Evolutionary conservation across 2,329 filamentous ascomycete genomes (phyloP).

Genomic region (Phoma herbarum): DNA sequence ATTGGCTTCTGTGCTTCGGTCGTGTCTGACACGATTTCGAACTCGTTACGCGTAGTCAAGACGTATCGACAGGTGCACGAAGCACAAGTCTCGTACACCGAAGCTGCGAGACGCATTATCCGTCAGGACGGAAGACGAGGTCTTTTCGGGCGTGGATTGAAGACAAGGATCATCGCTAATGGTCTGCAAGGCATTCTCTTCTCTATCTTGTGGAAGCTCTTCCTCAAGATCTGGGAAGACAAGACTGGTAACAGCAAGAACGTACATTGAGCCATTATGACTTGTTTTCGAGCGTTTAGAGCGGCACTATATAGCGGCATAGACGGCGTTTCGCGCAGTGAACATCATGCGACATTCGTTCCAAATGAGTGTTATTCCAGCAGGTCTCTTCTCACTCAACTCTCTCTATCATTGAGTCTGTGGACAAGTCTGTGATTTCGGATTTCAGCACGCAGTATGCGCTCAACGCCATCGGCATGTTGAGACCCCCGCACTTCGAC

Average conservation of each 20-base stretch:
- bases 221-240: constrained; percentile 40
- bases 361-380: neutral
- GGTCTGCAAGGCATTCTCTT: constrained; percentile 43
- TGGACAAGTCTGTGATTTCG: neutral
- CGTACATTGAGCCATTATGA: neutral
- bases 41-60: constrained; percentile 41
- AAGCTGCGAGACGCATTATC: constrained; percentile 37
- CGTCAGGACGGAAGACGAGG: constrained; percentile 37
- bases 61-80: constrained; percentile 45
- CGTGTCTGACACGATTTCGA: constrained; percentile 40
- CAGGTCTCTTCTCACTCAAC: neutral
- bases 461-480: constrained; percentile 8
- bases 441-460: neutral
- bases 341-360: neutral
- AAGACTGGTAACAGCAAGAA: constrained; percentile 16
- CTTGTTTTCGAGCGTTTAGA: neutral
- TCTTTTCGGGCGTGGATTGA: constrained; percentile 39
- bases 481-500: constrained; percentile 13
- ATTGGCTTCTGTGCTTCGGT: constrained; percentile 45
- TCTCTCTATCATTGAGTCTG: neutral
- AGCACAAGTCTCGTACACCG: constrained; percentile 37
- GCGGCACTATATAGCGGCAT: neutral
- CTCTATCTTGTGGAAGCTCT: constrained; percentile 44
- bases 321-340: neutral
- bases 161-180: constrained; percentile 43